Evolutionary conservation across 441 rosid genomes (phyloP).

Genomic region (Adansonia grandidieri): DNA sequence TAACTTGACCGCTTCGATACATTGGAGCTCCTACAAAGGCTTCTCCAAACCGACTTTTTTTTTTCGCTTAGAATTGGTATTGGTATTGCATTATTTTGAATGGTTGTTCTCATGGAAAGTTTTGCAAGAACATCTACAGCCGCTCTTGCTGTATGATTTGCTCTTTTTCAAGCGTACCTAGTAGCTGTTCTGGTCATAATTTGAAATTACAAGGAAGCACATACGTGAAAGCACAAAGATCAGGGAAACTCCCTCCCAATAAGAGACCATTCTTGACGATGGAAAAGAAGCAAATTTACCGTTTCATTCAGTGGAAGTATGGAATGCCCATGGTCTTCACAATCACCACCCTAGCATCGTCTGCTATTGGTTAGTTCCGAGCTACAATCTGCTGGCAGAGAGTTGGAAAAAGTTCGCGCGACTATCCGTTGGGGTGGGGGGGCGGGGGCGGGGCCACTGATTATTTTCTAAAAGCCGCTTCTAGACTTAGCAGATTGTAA

Average conservation of each 20-base stretch:
- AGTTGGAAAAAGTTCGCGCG: slow-evolving; percentile 42
- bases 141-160: slow-evolving; percentile 40
- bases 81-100: background rate
- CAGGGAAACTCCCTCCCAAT: slow-evolving; percentile 77
- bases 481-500: slow-evolving; percentile 49
- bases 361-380: slow-evolving; percentile 54
- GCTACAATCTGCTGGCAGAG: slow-evolving; percentile 51
- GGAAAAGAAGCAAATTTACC: slow-evolving; percentile 65
- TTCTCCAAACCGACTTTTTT: background rate
- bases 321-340: slow-evolving; percentile 94
- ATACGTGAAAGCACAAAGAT: slow-evolving; percentile 84
- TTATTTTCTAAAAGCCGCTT: slow-evolving; percentile 74
- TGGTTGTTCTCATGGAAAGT: slow-evolving; percentile 36
- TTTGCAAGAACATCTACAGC: slow-evolving; percentile 34
- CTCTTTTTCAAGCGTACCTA: slow-evolving; percentile 45
- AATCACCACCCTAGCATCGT: slow-evolving; percentile 74
- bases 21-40: background rate
- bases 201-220: slow-evolving; percentile 70
- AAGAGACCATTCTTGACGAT: slow-evolving; percentile 76
- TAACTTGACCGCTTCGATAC: background rate
- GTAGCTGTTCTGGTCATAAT: slow-evolving; percentile 39
- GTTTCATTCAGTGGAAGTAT: slow-evolving; percentile 39
- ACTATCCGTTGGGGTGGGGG: slow-evolving; percentile 54
- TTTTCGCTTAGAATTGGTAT: background rate
- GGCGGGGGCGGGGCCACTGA: slow-evolving; percentile 59